Conservation (phyloP, 2,329 filamentous ascomycete species). For the Epichloe coenophiala region DNA sequence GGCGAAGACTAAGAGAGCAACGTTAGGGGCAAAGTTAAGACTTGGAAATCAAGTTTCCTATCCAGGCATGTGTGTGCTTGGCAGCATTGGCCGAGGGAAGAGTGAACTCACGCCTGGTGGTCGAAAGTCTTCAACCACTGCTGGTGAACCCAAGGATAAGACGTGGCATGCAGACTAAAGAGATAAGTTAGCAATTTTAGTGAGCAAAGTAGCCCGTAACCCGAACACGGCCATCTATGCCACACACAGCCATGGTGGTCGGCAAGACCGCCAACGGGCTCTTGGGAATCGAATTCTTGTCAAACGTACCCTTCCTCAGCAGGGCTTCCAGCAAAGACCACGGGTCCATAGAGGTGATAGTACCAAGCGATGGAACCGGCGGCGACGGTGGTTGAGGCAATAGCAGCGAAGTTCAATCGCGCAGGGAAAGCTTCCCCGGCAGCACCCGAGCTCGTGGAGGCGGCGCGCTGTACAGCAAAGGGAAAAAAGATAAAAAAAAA, state of each 20-base stretch:
- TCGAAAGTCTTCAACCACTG: slow-evolving; percentile 94
- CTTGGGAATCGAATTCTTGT: background rate
- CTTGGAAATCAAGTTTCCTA: background rate
- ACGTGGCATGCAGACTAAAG: slow-evolving; percentile 71
- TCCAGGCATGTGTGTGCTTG: background rate
- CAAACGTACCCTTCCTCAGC: slow-evolving; percentile 91
- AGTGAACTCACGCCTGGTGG: slow-evolving; percentile 70
- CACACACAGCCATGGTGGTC: slow-evolving; percentile 11
- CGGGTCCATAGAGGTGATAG: slow-evolving; percentile 87
- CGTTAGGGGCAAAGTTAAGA: background rate
- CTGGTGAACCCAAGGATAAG: slow-evolving; percentile 92
- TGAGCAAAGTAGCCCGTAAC: slow-evolving; percentile 3
- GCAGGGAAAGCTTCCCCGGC: slow-evolving; percentile 60
- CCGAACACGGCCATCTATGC: slow-evolving; percentile 19
- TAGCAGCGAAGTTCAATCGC: slow-evolving; percentile 74
- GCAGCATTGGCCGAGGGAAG: background rate
- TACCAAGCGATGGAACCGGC: slow-evolving; percentile 91
- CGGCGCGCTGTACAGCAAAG: slow-evolving; percentile 37
- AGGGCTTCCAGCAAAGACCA: slow-evolving; percentile 78
- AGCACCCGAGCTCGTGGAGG: slow-evolving; percentile 63
- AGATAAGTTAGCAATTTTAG: slow-evolving; percentile 15
- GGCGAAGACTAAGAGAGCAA: slow-evolving; percentile 59
- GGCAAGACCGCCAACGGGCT: background rate
- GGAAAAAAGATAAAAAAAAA: slow-evolving; percentile 12
- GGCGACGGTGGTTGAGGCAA: slow-evolving; percentile 74